These are phyloP conservation scores for Aciculoconidium aculeatum DNA, from an alignment of 805 yeast genomes.

Conservation along the genomic window DNA sequence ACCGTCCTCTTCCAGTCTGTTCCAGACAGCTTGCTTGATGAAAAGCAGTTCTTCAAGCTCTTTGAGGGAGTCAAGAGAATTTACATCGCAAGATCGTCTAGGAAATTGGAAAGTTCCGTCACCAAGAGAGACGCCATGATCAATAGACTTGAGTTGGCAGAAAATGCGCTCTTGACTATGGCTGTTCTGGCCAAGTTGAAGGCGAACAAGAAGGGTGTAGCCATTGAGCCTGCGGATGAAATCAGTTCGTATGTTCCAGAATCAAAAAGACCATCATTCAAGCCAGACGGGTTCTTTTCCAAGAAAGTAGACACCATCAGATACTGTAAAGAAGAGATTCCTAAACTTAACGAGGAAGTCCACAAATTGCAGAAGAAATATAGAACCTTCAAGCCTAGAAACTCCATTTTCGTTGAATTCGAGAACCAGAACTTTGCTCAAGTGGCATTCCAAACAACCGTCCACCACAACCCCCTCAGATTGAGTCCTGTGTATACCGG, in stretches of 20 bases:
- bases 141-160: conserved; percentile 59
- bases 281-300: conserved; percentile 40
- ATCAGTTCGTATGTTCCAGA: conserved; percentile 55
- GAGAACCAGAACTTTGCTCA: conserved; percentile 73
- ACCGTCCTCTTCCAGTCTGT: conserved; percentile 82
- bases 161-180: conserved; percentile 47
- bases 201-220: conserved; percentile 59
- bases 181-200: conserved; percentile 62
- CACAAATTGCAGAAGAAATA: conserved; percentile 47
- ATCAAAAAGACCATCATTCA: conserved; percentile 62
- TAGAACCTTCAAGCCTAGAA: conserved; percentile 53
- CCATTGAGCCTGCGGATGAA: conserved; percentile 40
- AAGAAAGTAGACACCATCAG: conserved; percentile 60
- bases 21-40: conserved; percentile 68
- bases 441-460: conserved; percentile 56
- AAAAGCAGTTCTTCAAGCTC: conserved; percentile 63
- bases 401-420: conserved; percentile 74
- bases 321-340: conserved; percentile 51
- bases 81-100: conserved; percentile 68
- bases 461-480: conserved; percentile 62
- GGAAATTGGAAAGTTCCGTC: conserved; percentile 50
- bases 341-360: conserved; percentile 52
- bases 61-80: conserved; percentile 80
- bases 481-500: conserved; percentile 59
- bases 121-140: conserved; percentile 56